Base-by-base conservation (phyloP, 345 rosid species). In the Populus simonii region DNA sequence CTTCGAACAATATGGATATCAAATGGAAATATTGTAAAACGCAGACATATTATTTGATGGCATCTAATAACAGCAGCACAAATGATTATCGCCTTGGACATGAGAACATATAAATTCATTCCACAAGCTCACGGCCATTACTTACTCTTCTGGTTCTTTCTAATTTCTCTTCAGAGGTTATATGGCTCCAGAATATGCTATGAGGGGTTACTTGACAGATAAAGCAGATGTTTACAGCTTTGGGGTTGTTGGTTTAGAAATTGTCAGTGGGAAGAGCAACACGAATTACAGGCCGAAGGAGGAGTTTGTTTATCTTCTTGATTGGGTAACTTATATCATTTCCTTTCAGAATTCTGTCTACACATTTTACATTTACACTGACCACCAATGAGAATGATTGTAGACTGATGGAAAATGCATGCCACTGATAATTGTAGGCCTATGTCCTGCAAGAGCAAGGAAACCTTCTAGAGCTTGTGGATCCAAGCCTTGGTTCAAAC, bases 111-210 rank as follows among this genome's bases (percentile, higher is more conserved):
- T 11, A 18, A 6, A 1, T 0, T 7, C 5, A 8, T 38, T 3
- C 13, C 12, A 20, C 43, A 9, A 43, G 47, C 47, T 38, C 25
- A 68, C 2, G 47, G 23, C 6, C 1, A 13, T 29, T 27, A 33
- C 55, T 73, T 55, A 7, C 41, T 11, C 10, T 33, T 53, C n/a
- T 70, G 29, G 41, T 76, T 8, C 1, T 22, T 7, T 25, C 7
- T 71, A 5, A 17, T 49, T 79, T 49, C 33, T 18, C 36, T 67
- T 33, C 79, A 92, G 99, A 87, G 99, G 99, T 49, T 95, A 93
- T 81, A 95, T 95, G 98, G 99, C 99, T 77, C 98, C 98, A 3
- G 98, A 94, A 83, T 93, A 94, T 80, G 98, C 98, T 72, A 93
- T 93, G 98, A 91, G 97, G 80, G 98, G 98, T 67, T 93, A 94